Evolutionary conservation across 106 monocot species (phyloP).

Genomic region (Dendrobium nobile): DNA sequence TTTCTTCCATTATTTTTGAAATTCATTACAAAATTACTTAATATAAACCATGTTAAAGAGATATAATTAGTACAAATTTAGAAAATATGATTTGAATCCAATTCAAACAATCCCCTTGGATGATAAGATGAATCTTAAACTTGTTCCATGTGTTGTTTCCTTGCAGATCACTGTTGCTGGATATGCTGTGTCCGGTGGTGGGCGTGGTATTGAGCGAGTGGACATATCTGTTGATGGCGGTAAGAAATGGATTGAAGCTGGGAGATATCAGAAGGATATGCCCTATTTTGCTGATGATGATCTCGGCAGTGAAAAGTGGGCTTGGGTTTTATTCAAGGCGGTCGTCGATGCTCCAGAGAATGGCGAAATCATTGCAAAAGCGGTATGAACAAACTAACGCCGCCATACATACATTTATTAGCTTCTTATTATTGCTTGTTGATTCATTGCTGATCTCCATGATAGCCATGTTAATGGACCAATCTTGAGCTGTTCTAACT

Average conservation of each 20-base stretch:
- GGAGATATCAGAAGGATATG: constrained; percentile 37
- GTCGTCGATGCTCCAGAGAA: constrained; percentile 43
- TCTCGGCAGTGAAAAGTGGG: constrained; percentile 55
- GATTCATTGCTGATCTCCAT: neutral
- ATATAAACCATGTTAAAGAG: neutral
- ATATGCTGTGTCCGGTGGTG: constrained; percentile 83
- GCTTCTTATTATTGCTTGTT: neutral
- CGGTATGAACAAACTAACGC: constrained; percentile 28
- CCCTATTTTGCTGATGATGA: constrained; percentile 48
- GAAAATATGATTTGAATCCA: neutral
- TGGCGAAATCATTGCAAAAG: constrained; percentile 63
- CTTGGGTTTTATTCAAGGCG: constrained; percentile 69
- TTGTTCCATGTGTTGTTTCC: constrained; percentile 7
- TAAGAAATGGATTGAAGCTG: constrained; percentile 61
- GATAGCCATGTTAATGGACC: neutral
- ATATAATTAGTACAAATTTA: neutral
- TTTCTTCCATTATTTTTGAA: neutral
- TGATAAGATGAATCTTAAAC: neutral
- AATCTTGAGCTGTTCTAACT: no score
- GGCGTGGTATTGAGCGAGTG: constrained; percentile 91
- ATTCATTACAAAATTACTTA: neutral
- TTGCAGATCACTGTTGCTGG: constrained; percentile 50
- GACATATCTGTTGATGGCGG: constrained; percentile 82
- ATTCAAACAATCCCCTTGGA: neutral
- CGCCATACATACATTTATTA: neutral